Evolutionary conservation across 306 rosid species (phyloP), one percentile per base, ranked within the genome.

Genomic region (Benincasa hispida): DNA sequence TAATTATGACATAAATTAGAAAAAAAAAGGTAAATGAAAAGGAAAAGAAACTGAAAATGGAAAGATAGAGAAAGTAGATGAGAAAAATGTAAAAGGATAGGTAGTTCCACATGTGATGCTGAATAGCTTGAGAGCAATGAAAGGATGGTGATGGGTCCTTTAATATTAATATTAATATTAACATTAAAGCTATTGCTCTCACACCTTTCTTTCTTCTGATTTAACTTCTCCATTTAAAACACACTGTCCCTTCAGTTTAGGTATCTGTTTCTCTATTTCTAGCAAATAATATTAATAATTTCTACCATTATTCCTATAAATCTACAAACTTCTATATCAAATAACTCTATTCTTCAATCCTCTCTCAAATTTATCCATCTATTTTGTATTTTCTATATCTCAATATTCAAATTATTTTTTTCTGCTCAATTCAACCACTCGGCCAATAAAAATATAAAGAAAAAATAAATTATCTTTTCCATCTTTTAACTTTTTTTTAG

Each of bases 51-150:
- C 32, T 39, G 55, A 41, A 41, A 41, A 21, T 10, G 55, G 54
- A 22, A 68, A 68, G 54, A 1, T n/a, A 41, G 19, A 37, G 21
- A 45, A 45, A 41, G 39, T 45, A 12, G 14, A 7, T 6, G 21
- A 18, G 4, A 41, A 47, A 50, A 10, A 45, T 45, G 1, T 18
- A 0, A 50, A 28, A 50, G 76, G 76, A 50, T 47, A 1, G 76
- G 76, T 72, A 24, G 76, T 72, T 72, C 27, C 76, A 72, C 76
- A 72, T 72, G 76, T 27, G 30, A 27, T 72, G 76, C 24, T 50
- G 39, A 72, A 50, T 25, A 0, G 25, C 2, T 72, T 35, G 60
- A 48, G 42, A 72, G 5, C 76, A 68, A 39, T 19, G 34, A 35
- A 15, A 48, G 74, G 74, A 68, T 39, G 11, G 74, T 41, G 54